Conservation (phyloP, 139 green algal species). For the Closterium sp. region DNA sequence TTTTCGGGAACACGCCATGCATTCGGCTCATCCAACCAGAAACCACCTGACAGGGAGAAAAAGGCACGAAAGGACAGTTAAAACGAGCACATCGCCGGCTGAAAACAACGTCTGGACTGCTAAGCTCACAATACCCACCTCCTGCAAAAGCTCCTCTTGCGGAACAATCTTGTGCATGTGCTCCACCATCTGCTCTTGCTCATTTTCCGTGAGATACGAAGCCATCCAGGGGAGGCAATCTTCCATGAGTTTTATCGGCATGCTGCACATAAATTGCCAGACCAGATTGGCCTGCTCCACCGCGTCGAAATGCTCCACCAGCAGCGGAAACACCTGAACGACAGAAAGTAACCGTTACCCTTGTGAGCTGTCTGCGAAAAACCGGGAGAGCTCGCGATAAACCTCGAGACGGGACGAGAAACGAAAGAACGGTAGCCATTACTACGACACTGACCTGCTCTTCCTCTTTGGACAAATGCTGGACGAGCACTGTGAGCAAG, state of each 20-base stretch:
- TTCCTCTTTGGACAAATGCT: conserved; percentile 95
- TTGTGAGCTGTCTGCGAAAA: background rate
- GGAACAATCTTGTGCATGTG: conserved; percentile 39
- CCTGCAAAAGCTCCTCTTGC: conserved; percentile 31
- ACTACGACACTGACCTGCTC: conserved; percentile 65
- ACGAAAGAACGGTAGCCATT: background rate
- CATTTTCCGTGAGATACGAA: conserved; percentile 17
- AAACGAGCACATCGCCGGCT: background rate
- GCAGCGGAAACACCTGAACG: conserved; percentile 79
- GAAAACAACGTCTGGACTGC: background rate
- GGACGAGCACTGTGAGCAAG: conserved; percentile 81
- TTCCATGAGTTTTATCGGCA: conserved; percentile 69
- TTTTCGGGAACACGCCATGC: conserved; percentile 8
- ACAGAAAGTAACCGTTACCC: background rate
- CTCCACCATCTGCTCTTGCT: conserved; percentile 49
- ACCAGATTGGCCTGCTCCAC: conserved; percentile 70
- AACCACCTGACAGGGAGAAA: conserved; percentile 68
- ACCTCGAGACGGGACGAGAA: background rate
- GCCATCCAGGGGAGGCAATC: conserved; percentile 50
- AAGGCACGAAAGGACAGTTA: background rate
- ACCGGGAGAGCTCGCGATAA: background rate
- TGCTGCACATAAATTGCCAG: conserved; percentile 92
- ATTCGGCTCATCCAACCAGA: conserved; percentile 61
- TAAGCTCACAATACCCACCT: background rate
- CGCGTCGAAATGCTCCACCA: conserved; percentile 79